These are phyloP conservation scores for Cladosporium sp. DNA, from an alignment of 2,329 filamentous ascomycete genomes.

Conservation along the genomic window DNA sequence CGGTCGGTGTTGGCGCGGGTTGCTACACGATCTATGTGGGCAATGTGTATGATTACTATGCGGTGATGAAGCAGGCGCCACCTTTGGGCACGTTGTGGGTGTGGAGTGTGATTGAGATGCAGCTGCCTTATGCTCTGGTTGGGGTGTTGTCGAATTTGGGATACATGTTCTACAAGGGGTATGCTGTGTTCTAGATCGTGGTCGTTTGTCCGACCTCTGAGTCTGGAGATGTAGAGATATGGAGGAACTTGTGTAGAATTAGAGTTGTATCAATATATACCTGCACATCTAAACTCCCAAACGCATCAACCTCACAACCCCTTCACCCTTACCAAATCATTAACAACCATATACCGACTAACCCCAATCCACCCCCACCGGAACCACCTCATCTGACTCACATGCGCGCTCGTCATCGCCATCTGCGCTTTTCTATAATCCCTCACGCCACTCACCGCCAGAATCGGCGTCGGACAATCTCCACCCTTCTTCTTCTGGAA, in stretches of 20 bases:
- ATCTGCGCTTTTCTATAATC: constrained; percentile 69
- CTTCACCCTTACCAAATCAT: constrained; percentile 71
- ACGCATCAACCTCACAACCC: constrained; percentile 26
- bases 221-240: neutral
- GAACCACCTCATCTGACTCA: constrained; percentile 99
- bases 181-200: neutral
- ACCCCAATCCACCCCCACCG: constrained; percentile 91
- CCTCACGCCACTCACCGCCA: constrained; percentile 69
- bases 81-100: constrained; percentile 87
- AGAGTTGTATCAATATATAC: neutral
- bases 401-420: constrained; percentile 87
- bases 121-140: constrained; percentile 13
- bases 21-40: constrained; percentile 80
- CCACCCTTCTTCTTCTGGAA: constrained; percentile 54
- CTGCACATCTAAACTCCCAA: neutral
- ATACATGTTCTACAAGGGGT: constrained; percentile 17
- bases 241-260: neutral
- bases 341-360: constrained; percentile 93
- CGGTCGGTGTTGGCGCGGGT: constrained; percentile 61
- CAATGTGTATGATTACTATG: constrained; percentile 78
- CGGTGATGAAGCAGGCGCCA: constrained; percentile 90
- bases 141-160: constrained; percentile 5
- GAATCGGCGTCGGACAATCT: constrained; percentile 54
- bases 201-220: neutral
- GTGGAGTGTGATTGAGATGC: constrained; percentile 85